A percentile compares a stretch with the other conserved stretches of the same genome.
Evolutionary conservation across 2,329 filamentous ascomycete genomes (phyloP).

Genomic region (Elsinoe necatrix): DNA sequence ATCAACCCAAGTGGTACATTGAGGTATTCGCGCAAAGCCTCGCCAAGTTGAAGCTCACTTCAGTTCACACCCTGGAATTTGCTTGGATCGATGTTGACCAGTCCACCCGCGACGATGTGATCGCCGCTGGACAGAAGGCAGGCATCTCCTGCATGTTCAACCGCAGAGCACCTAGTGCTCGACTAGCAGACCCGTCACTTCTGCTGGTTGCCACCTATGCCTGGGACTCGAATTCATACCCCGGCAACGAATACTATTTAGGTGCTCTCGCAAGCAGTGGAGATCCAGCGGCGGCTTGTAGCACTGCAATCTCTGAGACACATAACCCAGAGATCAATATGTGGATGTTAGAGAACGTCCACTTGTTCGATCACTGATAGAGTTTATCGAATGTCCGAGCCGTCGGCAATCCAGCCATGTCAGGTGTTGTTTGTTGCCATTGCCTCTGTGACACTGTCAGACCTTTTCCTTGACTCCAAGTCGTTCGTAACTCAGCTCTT

Average conservation of each 20-base stretch:
- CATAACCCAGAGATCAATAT: conserved; percentile 28
- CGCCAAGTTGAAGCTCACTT: conserved; percentile 17
- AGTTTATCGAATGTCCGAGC: not conserved
- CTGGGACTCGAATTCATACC: conserved; percentile 30
- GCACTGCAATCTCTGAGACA: conserved; percentile 28
- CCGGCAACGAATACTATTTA: conserved; percentile 30
- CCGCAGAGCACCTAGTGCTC: conserved; percentile 25
- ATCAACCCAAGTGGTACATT: conserved; percentile 24
- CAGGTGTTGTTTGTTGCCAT: not conserved
- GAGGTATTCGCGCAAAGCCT: conserved; percentile 23
- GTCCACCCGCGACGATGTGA: conserved; percentile 12
- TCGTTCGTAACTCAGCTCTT: too few species aligned
- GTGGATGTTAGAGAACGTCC: not conserved
- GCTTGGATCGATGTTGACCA: conserved; percentile 23
- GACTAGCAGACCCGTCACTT: conserved; percentile 19
- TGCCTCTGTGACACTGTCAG: not conserved
- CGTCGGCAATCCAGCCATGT: not conserved
- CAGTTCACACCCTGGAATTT: conserved; percentile 26
- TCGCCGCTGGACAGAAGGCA: conserved; percentile 14
- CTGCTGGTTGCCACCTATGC: conserved; percentile 29
- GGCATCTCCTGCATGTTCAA: conserved; percentile 25
- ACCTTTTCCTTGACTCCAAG: too few species aligned
- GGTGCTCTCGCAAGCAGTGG: conserved; percentile 24
- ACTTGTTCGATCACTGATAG: not conserved
- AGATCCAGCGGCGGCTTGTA: conserved; percentile 30